Conservation (phyloP, 2,329 filamentous ascomycete genomes). For the Beauveria varroae region DNA sequence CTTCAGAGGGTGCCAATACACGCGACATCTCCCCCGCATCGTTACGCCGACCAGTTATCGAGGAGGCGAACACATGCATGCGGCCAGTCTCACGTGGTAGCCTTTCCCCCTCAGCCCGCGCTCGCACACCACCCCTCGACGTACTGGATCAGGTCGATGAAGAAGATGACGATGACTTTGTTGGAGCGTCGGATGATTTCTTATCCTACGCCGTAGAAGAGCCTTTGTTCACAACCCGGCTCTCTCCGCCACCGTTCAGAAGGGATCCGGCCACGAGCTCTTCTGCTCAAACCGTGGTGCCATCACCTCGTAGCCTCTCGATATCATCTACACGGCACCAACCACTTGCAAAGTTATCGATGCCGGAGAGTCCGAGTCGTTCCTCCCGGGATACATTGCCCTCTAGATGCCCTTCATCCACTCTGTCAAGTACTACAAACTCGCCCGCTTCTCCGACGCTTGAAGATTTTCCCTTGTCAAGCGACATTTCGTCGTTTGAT, state of each 20-base stretch:
- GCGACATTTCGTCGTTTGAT: neutral
- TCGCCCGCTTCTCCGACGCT: constrained; percentile 1
- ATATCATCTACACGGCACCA: neutral
- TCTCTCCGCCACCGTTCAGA: constrained; percentile 4
- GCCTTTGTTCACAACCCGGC: neutral
- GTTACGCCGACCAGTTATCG: constrained; percentile 35
- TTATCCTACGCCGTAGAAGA: neutral
- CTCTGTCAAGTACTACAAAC: constrained; percentile 1
- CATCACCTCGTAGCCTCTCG: neutral
- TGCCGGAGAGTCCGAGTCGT: neutral
- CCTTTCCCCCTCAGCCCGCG: neutral
- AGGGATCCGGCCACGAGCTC: neutral
- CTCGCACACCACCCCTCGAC: neutral
- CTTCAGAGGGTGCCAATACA: constrained; percentile 29
- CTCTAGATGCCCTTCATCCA: neutral
- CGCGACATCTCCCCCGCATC: constrained; percentile 51
- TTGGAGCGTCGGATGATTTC: neutral
- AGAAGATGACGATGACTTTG: constrained; percentile 6
- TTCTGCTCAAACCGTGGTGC: neutral
- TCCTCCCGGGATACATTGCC: neutral
- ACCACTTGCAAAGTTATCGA: neutral
- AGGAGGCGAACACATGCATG: neutral
- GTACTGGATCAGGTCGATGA: constrained; percentile 4
- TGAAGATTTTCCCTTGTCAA: neutral
- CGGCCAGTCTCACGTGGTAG: neutral